Base-by-base conservation (phyloP, 331 rosid species). In the Cydonia oblonga region DNA sequence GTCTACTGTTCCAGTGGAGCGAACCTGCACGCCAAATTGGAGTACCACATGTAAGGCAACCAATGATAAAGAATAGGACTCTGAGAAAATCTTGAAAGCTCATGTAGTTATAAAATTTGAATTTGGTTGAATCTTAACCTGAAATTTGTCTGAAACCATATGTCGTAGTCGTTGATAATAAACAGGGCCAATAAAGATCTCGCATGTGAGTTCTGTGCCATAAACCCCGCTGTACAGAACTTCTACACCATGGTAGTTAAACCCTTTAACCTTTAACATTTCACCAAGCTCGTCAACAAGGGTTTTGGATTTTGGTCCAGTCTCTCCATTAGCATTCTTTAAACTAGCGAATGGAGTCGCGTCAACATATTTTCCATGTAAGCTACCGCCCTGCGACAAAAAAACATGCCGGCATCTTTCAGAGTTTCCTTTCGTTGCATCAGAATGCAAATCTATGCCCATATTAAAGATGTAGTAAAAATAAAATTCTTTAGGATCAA, bases 91-190 rank as follows among this genome's bases (percentile, higher is more conserved):
- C 25, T 66, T 7, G 30, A 57, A 9, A 51, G 23, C 30, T 42
- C 51, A 4, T 56, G 24, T 8, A 18, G 35, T 62, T 29, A 62
- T 2, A 71, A 38, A 62, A 62, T 18, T 14, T 4, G 23, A 29
- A 6, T 9, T 29, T 62, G 67, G 6, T 33, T 5, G 40, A 61
- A 26, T 9, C 32, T 30, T 70, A 44, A 91, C 97, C 95, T 95
- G 97, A 86, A 70, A 95, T 85, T 95, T 89, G 79, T 95, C 99
- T n/a, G 99, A 95, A 74, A 95, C 99, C 99, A 95, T 95, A 75
- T 95, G 99, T 44, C 97, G 90, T 9, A 95, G 87, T 69, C 96
- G 87, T 75, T 95, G 99, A 87, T 95, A 95, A 80, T 95, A 95
- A 79, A 91, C 96, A 23, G 99, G 99, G 53, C 99, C 99, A 29